Conservation (phyloP, 2,329 filamentous ascomycete genomes). For the Colletotrichum plurivorum region DNA sequence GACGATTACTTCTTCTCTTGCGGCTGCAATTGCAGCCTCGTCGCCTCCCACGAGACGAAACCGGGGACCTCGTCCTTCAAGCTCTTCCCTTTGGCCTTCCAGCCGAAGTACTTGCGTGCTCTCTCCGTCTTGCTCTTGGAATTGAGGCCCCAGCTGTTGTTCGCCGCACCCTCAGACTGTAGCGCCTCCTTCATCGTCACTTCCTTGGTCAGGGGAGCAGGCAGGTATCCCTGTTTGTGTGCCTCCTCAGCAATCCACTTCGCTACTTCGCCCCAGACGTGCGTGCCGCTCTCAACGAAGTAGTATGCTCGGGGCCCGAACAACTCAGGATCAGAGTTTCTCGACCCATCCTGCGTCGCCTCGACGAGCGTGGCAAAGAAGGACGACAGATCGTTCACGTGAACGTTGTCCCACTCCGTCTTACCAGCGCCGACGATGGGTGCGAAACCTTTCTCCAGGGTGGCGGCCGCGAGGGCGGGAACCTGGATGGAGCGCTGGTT, state of each 20-base stretch:
- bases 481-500: constrained; percentile 67
- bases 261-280: constrained; percentile 74
- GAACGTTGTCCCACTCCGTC: constrained; percentile 67
- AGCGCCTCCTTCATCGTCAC: constrained; percentile 48
- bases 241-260: constrained; percentile 70
- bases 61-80: constrained; percentile 57
- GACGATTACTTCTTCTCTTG: constrained; percentile 43
- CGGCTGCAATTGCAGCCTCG: constrained; percentile 51
- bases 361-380: constrained; percentile 62
- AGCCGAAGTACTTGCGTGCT: constrained; percentile 62
- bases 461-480: constrained; percentile 56
- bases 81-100: constrained; percentile 54
- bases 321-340: constrained; percentile 69
- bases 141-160: constrained; percentile 54
- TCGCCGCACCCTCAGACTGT: constrained; percentile 44
- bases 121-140: constrained; percentile 59
- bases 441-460: constrained; percentile 59
- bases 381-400: constrained; percentile 62
- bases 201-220: constrained; percentile 46
- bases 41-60: constrained; percentile 55
- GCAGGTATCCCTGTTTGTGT: constrained; percentile 53
- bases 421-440: constrained; percentile 60
- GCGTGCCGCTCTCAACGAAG: constrained; percentile 74
- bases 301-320: constrained; percentile 78
- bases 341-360: constrained; percentile 68